phyloP scores from a whole-genome alignment of 306 rosid genomes.

The Quercus mongolica region DNA sequence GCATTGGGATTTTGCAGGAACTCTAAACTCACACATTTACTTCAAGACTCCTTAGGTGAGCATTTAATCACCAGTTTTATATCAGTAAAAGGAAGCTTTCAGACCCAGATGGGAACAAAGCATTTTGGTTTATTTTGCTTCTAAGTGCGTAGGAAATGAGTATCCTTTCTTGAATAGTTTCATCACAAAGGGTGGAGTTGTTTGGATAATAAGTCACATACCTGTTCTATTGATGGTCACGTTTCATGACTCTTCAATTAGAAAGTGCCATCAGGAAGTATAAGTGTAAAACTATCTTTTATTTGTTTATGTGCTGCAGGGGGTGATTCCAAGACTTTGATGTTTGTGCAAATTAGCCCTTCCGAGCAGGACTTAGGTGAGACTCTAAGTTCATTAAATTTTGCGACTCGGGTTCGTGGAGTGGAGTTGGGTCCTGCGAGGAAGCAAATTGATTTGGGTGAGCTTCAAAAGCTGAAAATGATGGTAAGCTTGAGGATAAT shows the following conservation, averaged over 20 bases:
- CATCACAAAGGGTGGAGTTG: not conserved
- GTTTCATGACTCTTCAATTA: not conserved
- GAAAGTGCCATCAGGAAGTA: not conserved
- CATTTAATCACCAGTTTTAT: not conserved
- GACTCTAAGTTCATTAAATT: slow-evolving; percentile 76
- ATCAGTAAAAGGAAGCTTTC: not conserved
- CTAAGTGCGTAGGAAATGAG: not conserved
- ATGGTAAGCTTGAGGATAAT: slow-evolving; percentile 46
- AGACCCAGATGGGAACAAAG: not conserved
- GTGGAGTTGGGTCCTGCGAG: slow-evolving; percentile 78
- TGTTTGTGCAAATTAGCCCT: slow-evolving; percentile 93
- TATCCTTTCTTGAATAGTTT: not conserved
- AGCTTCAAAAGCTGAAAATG: slow-evolving; percentile 65
- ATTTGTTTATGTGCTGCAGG: slow-evolving; percentile 38
- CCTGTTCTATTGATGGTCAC: not conserved
- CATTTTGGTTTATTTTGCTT: not conserved
- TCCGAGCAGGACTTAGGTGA: slow-evolving; percentile 76
- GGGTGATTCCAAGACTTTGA: slow-evolving; percentile 80
- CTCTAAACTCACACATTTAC: slow-evolving; percentile 87
- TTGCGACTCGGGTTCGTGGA: slow-evolving; percentile 86
- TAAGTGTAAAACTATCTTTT: not conserved
- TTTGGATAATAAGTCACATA: not conserved
- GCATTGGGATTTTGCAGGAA: slow-evolving; percentile 49
- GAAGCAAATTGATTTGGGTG: slow-evolving; percentile 77
- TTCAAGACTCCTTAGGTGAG: slow-evolving; percentile 85